Base-by-base conservation (phyloP, 768 basidiomycete genomes). In the Mrakia gelida region DNA sequence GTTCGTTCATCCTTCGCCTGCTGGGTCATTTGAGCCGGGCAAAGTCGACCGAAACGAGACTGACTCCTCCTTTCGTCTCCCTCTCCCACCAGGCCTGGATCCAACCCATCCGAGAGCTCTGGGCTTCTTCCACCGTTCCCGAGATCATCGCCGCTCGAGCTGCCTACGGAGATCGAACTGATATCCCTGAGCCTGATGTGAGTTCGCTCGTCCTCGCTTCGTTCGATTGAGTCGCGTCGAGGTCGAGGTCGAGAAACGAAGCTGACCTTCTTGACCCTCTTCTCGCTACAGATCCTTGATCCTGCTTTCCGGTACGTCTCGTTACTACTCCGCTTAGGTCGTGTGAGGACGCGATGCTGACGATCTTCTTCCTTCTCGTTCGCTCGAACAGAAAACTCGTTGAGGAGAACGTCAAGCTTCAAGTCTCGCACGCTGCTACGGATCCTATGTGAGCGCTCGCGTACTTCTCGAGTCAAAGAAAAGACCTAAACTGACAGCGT, bases 71-170 rank as follows among this genome's bases (percentile, higher is more conserved):
- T n/a, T 21, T 56, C 54, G 45, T 21, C 23, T 10, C 23, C 4
- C 3, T 28, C 26, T 59, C n/a, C n/a, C n/a, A n/a, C n/a, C 28
- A 59, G 41, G 67, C 67, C 11, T 70, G 67, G 67, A 70, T 70
- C 67, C 41, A 70, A n/a, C 67, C 67, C 67, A 70, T 70, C 23
- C 67, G 67, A 70, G 67, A 70, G 7, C 34, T 70, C 5, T 70
- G 67, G 67, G 67, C 34, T 18, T 41, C 34, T 21, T 70, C 67
- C 21, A 45, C 41, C 23, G 67, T 70, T 5, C 67, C 67, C 6
- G 67, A 70, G 23, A 70, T 70, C 23, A 38, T 70, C 23, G 67
- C 67, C 3, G 34, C 67, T n/a, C 34, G 67, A 70, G 67, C 67
- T 3, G 67, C 67, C 16, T 70, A 70, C 23, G 67, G 67, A 41